phyloP scores from a whole-genome alignment of 2,329 filamentous ascomycete species.

The Nakataea oryzae region DNA sequence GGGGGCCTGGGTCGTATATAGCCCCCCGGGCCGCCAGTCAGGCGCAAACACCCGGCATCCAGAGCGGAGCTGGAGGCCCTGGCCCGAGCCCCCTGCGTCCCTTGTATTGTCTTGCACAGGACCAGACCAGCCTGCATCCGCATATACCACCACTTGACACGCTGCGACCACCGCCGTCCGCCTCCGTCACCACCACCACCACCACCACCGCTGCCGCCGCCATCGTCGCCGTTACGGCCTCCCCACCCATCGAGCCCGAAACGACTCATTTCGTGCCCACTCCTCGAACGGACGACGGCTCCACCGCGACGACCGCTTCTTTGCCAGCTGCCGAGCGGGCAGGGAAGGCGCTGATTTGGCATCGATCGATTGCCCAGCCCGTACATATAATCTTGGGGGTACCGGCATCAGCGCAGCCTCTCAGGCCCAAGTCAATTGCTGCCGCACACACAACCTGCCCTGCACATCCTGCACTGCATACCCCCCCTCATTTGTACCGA shows the following conservation, averaged over 20 bases:
- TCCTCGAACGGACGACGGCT: background rate
- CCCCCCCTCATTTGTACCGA: background rate
- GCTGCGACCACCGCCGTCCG: background rate
- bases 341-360: background rate
- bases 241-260: background rate
- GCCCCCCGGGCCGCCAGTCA: background rate
- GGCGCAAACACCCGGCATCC: background rate
- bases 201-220: too few relatives aligned
- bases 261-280: background rate
- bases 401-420: background rate
- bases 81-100: background rate
- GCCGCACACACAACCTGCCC: background rate
- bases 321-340: background rate
- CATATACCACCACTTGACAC: too few relatives aligned
- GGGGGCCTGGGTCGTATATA: background rate
- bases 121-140: background rate
- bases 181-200: background rate
- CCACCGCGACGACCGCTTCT: background rate
- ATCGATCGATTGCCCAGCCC: conserved; percentile 6
- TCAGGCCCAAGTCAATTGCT: background rate
- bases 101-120: background rate
- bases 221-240: background rate
- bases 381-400: background rate
- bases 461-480: conserved; percentile 1
- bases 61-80: background rate